These are phyloP conservation scores for Mycena epipterygia DNA, from an alignment of 768 basidiomycete genomes.

Conservation along the genomic window DNA sequence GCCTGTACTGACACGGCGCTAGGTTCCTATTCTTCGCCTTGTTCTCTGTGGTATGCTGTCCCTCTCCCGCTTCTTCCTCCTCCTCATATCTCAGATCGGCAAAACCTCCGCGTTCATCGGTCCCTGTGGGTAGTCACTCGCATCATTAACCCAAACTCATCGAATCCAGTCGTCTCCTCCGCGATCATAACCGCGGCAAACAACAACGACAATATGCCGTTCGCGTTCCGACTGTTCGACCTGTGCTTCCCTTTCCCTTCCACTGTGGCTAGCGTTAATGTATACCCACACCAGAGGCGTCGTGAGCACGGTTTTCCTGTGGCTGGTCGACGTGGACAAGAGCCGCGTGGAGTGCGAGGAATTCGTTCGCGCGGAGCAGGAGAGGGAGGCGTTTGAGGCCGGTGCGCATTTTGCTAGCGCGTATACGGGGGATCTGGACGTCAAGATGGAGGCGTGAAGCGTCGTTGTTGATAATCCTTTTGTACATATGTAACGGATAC, in stretches of 20 bases:
- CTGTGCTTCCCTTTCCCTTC: constrained; percentile 59
- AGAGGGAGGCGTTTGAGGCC: constrained; percentile 49
- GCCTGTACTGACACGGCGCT: not conserved
- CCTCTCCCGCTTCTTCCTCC: not conserved
- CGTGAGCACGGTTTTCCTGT: constrained; percentile 70
- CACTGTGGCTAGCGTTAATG: not conserved
- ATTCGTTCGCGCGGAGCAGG: constrained; percentile 69
- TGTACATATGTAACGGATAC: no score
- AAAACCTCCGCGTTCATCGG: constrained; percentile 86
- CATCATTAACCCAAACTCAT: not conserved
- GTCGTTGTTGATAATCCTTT: not conserved
- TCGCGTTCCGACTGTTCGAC: constrained; percentile 78
- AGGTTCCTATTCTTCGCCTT: constrained; percentile 84
- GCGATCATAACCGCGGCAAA: constrained; percentile 78
- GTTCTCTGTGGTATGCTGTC: constrained; percentile 69
- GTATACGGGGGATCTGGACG: constrained; percentile 38
- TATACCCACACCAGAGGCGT: constrained; percentile 55
- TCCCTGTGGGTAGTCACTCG: constrained; percentile 49
- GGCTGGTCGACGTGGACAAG: constrained; percentile 74
- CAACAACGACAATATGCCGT: constrained; percentile 83
- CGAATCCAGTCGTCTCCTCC: constrained; percentile 65
- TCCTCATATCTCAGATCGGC: constrained; percentile 59
- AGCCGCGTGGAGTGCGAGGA: constrained; percentile 73
- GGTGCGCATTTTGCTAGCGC: constrained; percentile 36
- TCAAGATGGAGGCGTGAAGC: constrained; percentile 23